Base-by-base conservation (phyloP, 805 yeast species). In the Saturnispora saitoi region DNA sequence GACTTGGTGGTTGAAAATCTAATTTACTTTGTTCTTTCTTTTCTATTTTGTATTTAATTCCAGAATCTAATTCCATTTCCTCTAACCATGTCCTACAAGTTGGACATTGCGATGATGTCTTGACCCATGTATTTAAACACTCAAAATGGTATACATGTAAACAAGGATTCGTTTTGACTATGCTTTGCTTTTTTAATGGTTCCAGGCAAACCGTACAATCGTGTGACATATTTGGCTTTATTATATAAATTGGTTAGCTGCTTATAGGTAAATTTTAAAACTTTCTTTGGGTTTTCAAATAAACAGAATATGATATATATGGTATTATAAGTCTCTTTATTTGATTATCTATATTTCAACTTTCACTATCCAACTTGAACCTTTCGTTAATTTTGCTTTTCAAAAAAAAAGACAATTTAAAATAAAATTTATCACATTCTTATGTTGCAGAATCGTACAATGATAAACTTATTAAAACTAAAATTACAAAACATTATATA, bases 121-220 rank as follows among this genome's bases (percentile, higher is more conserved):
- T 58, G 1, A 66, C 54, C 71, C 71, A 67, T 34, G 64, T 62
- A 37, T 54, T 55, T 40, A 67, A 63, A 48, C 71, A 67, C 32
- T 60, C 62, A 45, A 60, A 64, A 46, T 67, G 71, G 41, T 66
- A 67, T 29, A 51, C 51, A 49, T 67, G 71, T 26, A 53, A 46
- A 41, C 71, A 67, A 0, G 70, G 70, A n/a, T 51, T 51, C 1
- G 65, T 57, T 19, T 58, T 50, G 1, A 66, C 66, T 12, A 59
- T 53, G 10, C 49, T 48, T 36, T 57, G 62, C 0, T 44, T 24
- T 19, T 49, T 45, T 1, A 65, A 48, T 3, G 42, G 29, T 36
- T 66, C 69, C 19, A 66, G 47, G 43, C 70, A 66, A 17, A 66
- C 62, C 2, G 69, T 58, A 51, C 70, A 66, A 9, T 58, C 48